A percentile compares a stretch with the other conserved stretches of the same genome.
Conservation (phyloP, 306 rosid genomes). For the Citrullus amarus region DNA sequence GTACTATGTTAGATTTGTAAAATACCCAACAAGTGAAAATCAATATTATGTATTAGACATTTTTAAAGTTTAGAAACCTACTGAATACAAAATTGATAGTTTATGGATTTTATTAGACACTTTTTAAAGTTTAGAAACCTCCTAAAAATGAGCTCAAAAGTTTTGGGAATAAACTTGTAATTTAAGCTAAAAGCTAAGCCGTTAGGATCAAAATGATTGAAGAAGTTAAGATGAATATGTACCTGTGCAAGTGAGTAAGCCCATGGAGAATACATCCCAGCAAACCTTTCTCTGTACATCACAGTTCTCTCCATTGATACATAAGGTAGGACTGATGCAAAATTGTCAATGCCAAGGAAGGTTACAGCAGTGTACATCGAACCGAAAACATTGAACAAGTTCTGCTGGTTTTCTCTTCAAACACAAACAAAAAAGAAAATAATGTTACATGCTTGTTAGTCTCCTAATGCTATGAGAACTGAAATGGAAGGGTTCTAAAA, state of each 20-base stretch:
- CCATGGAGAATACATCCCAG: constrained; percentile 41
- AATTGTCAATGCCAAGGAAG: constrained; percentile 38
- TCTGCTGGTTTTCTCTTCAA: constrained; percentile 34
- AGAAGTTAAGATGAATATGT: background rate
- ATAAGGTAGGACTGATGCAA: constrained; percentile 18
- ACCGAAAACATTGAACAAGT: constrained; percentile 29
- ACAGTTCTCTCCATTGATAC: constrained; percentile 24
- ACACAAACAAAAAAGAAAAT: background rate
- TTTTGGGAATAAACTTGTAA: no score
- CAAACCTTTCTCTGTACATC: constrained; percentile 35
- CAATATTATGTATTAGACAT: no score
- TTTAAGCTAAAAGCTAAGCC: background rate
- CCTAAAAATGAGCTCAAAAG: no score
- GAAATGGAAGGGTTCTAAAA: background rate
- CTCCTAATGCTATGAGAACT: background rate
- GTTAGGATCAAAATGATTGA: background rate
- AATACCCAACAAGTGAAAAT: no score
- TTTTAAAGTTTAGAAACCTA: no score
- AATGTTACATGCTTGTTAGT: background rate
- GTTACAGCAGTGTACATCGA: constrained; percentile 26
- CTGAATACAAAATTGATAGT: no score
- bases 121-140: no score
- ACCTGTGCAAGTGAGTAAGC: constrained; percentile 43
- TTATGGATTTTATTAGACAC: no score
- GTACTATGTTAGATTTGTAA: no score